Base-by-base conservation (phyloP, 768 basidiomycete species). In the Glaciozyma antarctica region DNA sequence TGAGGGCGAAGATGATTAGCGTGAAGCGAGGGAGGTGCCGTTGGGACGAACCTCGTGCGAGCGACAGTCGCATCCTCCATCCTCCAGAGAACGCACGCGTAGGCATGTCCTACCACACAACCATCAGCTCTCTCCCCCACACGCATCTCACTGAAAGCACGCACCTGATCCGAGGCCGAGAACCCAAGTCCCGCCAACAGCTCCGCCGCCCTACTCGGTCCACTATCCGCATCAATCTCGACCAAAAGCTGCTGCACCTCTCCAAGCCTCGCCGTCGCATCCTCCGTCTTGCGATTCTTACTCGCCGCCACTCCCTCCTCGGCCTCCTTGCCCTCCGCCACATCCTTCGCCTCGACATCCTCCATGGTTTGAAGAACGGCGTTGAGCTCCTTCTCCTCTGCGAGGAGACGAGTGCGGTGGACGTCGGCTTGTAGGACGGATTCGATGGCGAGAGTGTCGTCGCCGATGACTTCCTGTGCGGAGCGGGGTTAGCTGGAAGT, bases 351-450 rank as follows among this genome's bases (percentile, higher is more conserved):
- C 22, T 65, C 59, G 22, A 38, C 52, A 21, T 65, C 60, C 60
- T 67, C 68, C 28, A 67, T 44, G 2, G 22, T 13, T 0, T 82
- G 77, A 3, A 98, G 81, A 67, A 83, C 82, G 0, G 81, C 82
- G 72, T 93, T 92, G 53, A 97, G 79, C 26, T 81, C 77, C 0
- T 78, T 78, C 76, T 98, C 93, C 74, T 99, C 91, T 62, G 85
- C 87, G 58, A 95, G 77, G 22, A 97, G 80, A 69, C 90, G 88
- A 73, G 94, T 92, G 75, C 94, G 82, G 91, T 95, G 98, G 41
- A 99, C 95, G 75, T 99, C 95, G n/a, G 95, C 95, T 76, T 93
- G 91, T n/a, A 99, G 81, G 26, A 99, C 95, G 1, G 93, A 92
- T 26, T 92, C 88, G 51, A 99, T 81, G 4, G 95, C 95, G 2